Base-by-base conservation (phyloP, 352 stramenopile genomes). In the Phytopythium cucurbitacearum region DNA sequence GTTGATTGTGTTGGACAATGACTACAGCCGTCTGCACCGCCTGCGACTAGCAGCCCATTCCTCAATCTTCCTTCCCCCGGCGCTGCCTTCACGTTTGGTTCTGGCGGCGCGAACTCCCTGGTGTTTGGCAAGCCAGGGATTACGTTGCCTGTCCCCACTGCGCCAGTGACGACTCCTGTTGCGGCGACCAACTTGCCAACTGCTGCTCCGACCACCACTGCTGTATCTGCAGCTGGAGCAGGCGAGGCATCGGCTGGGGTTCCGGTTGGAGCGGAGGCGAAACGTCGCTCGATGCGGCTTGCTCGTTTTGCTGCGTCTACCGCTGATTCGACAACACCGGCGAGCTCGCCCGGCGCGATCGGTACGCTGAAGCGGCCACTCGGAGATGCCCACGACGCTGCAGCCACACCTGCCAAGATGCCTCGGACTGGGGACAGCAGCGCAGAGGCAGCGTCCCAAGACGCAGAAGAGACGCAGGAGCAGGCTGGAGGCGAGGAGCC, bases 41-140 rank as follows among this genome's bases (percentile, higher is more conserved):
- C 55, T 8, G 50, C 61, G 10, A 69, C 44, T 21, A 61, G 43
- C 5, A 65, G 38, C 39, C 47, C 72, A 40, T 81, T 80, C 37
- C 43, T 64, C 8, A 70, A 78, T 48, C 52, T 79, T 40, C 43
- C 57, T 11, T 40, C 65, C 39, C 55, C 60, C 3, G 57, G 56
- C 11, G 57, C 56, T 32, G 80, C 80, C 45, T 60, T 61, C 11
- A 62, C 69, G 16, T 87, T 86, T 38, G 80, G 73, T 39, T 76
- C 74, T 3, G 74, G 78, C 8, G 65, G 69, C 34, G 59, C 82
- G 0, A 76, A 73, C 32, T 71, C 73, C 3, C 68, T 92, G 4
- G 75, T 90, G 32, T 92, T 92, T 59, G 82, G 82, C 48, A 90
- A 89, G 51, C 71, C 79, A 10, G 79, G 74, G 1, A 90, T 92